phyloP scores from a whole-genome alignment of 1,284 basidiomycete species.

The Austropuccinia psidii region DNA sequence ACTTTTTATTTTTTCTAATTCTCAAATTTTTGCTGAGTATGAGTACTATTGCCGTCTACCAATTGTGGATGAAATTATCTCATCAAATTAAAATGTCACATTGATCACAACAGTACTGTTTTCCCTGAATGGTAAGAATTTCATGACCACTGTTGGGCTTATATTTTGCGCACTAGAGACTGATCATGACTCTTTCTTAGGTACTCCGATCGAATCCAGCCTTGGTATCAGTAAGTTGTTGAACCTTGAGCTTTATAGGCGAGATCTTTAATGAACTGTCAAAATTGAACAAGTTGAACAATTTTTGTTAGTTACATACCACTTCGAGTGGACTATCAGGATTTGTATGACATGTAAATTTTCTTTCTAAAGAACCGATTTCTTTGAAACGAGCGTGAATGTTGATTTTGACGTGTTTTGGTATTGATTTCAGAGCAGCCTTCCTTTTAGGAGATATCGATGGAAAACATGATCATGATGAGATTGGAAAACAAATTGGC shows the following conservation, averaged over 20 bases:
- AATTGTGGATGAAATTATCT: too few species aligned
- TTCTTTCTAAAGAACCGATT: not conserved
- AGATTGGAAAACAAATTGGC: conserved; percentile 49
- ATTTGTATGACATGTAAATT: conserved; percentile 46
- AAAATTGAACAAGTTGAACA: not conserved
- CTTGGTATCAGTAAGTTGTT: conserved; percentile 44
- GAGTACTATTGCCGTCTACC: too few species aligned
- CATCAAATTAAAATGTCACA: too few species aligned
- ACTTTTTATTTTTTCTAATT: not conserved
- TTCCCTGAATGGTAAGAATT: conserved; percentile 43
- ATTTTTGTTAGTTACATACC: conserved; percentile 41
- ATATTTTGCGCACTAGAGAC: not conserved
- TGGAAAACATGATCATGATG: conserved; percentile 46
- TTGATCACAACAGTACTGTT: conserved; percentile 42
- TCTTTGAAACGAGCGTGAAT: conserved; percentile 40
- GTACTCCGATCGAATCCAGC: conserved; percentile 45
- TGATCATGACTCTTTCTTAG: conserved; percentile 13
- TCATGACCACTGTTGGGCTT: too few species aligned
- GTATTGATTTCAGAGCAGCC: conserved; percentile 47
- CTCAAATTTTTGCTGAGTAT: too few species aligned
- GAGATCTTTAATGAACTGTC: not conserved
- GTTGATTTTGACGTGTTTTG: conserved; percentile 42
- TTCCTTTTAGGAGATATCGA: conserved; percentile 51
- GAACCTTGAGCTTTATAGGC: not conserved
- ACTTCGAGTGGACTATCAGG: conserved; percentile 47